A percentile compares a stretch with the other conserved stretches of the same genome.
Conservation (phyloP, 495 filamentous ascomycete genomes). For the Neurospora sp. region DNA sequence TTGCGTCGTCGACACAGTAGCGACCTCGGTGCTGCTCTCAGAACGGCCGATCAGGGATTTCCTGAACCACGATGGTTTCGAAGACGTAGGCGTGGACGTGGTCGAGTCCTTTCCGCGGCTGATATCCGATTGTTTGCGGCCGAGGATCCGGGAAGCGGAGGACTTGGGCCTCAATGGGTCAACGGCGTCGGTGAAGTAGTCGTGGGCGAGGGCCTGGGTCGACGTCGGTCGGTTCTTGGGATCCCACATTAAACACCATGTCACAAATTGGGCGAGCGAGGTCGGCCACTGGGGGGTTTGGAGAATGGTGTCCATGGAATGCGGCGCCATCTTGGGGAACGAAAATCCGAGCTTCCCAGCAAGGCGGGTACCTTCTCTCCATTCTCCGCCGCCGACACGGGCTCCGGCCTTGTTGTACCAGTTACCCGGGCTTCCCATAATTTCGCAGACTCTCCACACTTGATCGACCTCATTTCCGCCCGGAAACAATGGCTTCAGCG, state of each 20-base stretch:
- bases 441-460: slow-evolving; percentile 98
- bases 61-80: slow-evolving; percentile 92
- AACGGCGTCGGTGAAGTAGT: slow-evolving; percentile 92
- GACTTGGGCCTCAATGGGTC: slow-evolving; percentile 91
- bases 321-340: slow-evolving; percentile 99
- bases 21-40: slow-evolving; percentile 32
- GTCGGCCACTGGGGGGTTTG: slow-evolving; percentile 85
- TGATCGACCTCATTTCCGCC: slow-evolving; percentile 98
- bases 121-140: slow-evolving; percentile 79
- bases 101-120: slow-evolving; percentile 50
- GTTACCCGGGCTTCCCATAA: slow-evolving; percentile 97
- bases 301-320: slow-evolving; percentile 90
- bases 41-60: slow-evolving; percentile 71
- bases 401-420: slow-evolving; percentile 89
- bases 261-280: slow-evolving; percentile 83
- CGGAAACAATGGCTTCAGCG: slow-evolving; percentile 92
- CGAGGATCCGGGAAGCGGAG: slow-evolving; percentile 70
- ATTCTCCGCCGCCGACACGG: slow-evolving; percentile 91
- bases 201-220: slow-evolving; percentile 80
- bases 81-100: slow-evolving; percentile 56
- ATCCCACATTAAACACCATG: slow-evolving; percentile 99
- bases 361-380: slow-evolving; percentile 86
- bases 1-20: slow-evolving; percentile 11
- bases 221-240: slow-evolving; percentile 91
- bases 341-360: slow-evolving; percentile 96